Evolutionary conservation across 2,329 filamentous ascomycete species (phyloP).

Genomic region (Pseudocercospora vitis): DNA sequence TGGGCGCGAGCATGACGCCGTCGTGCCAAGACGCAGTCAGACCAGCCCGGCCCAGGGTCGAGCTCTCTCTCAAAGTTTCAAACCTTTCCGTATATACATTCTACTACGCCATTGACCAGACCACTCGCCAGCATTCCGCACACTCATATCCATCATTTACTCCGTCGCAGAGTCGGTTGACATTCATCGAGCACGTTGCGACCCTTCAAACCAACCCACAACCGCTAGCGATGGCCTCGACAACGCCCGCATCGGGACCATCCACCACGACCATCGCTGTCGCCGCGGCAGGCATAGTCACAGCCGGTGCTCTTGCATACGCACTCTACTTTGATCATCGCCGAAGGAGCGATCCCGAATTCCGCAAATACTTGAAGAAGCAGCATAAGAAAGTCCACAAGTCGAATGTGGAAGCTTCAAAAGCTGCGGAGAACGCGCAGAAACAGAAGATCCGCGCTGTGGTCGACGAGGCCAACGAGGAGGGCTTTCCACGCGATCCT

Average conservation of each 20-base stretch:
- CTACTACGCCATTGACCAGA: not conserved
- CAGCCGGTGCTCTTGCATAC: constrained; percentile 62
- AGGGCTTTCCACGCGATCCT: constrained; percentile 85
- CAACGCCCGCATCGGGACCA: constrained; percentile 41
- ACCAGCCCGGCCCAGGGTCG: not conserved
- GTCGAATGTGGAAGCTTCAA: constrained; percentile 69
- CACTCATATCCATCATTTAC: not conserved
- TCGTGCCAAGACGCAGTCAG: not conserved
- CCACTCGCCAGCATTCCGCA: constrained; percentile 1
- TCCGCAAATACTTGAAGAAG: constrained; percentile 65
- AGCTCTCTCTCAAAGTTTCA: constrained; percentile 10
- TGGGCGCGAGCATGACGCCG: too few species aligned
- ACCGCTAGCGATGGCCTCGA: constrained; percentile 36
- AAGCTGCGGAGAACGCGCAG: constrained; percentile 64
- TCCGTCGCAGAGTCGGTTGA: not conserved
- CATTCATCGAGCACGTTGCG: not conserved
- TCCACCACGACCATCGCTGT: constrained; percentile 59
- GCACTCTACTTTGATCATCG: constrained; percentile 67
- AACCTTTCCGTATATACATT: not conserved
- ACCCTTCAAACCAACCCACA: not conserved
- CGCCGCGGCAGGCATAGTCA: constrained; percentile 58
- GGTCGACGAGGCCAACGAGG: constrained; percentile 79
- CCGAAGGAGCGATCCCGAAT: constrained; percentile 62
- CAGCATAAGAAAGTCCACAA: constrained; percentile 73
- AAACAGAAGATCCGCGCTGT: constrained; percentile 71